Evolutionary conservation across 306 rosid species (phyloP).

Genomic region (Cotoneaster glaucophyllus): DNA sequence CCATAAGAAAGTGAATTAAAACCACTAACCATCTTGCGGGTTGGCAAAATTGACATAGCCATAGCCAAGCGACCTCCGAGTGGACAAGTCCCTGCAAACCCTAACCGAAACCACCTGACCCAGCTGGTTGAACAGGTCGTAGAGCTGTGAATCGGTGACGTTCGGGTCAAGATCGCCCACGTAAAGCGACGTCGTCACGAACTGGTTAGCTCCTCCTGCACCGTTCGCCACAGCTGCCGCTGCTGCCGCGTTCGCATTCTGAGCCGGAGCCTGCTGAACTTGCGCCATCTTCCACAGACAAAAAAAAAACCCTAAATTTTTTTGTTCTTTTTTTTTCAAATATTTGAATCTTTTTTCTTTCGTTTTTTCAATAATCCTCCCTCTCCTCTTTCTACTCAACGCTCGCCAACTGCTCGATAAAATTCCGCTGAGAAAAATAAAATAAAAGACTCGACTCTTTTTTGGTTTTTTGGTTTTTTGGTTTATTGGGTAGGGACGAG

Average conservation of each 20-base stretch:
- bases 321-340: background rate
- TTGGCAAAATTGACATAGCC: slow-evolving; percentile 85
- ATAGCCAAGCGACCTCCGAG: slow-evolving; percentile 87
- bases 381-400: slow-evolving; percentile 63
- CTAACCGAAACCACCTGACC: slow-evolving; percentile 95
- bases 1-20: background rate
- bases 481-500: slow-evolving; percentile 51
- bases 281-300: slow-evolving; percentile 60
- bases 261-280: slow-evolving; percentile 77
- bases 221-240: slow-evolving; percentile 30
- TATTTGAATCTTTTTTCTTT: background rate
- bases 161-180: slow-evolving; percentile 89
- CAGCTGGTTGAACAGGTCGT: slow-evolving; percentile 78
- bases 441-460: background rate
- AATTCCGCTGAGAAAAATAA: background rate
- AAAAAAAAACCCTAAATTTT: slow-evolving; percentile 7
- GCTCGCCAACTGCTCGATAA: slow-evolving; percentile 14
- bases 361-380: slow-evolving; percentile 41
- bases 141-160: slow-evolving; percentile 87
- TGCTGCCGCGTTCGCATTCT: slow-evolving; percentile 50
- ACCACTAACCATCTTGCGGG: slow-evolving; percentile 70
- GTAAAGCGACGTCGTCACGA: slow-evolving; percentile 81
- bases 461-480: slow-evolving; percentile 2
- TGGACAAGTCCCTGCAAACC: slow-evolving; percentile 92
- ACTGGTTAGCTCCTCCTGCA: slow-evolving; percentile 55